Conservation (phyloP, 2,329 filamentous ascomycete genomes). For the Ophiostoma montium region DNA sequence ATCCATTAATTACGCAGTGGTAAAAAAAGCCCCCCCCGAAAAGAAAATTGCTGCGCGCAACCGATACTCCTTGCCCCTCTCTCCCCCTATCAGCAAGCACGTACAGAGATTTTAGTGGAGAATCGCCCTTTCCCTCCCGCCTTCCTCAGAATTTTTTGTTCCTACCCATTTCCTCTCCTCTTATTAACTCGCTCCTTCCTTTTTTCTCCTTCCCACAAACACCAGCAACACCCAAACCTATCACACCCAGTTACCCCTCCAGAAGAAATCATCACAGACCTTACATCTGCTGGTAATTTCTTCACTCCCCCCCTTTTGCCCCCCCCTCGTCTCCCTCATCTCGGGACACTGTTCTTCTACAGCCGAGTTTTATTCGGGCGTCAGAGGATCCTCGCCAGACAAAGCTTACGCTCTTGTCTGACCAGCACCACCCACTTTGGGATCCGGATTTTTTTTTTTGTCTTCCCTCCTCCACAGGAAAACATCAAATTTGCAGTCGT, state of each 20-base stretch:
- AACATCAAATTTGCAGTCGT: background rate
- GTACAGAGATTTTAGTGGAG: constrained; percentile 3
- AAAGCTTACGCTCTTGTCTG: background rate
- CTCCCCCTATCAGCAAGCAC: constrained; percentile 1
- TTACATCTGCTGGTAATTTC: constrained; percentile 11
- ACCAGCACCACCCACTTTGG: background rate
- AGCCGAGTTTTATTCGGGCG: constrained; percentile 3
- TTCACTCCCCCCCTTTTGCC: constrained; percentile 2
- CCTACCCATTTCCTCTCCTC: background rate
- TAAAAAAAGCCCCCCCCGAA: background rate
- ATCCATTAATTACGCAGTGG: background rate
- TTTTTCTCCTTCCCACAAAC: constrained; percentile 5
- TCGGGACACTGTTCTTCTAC: background rate
- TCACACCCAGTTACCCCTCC: constrained; percentile 5
- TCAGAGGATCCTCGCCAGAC: constrained; percentile 5
- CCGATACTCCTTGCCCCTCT: background rate
- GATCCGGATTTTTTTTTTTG: background rate
- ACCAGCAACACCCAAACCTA: constrained; percentile 9
- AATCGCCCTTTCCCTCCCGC: constrained; percentile 7
- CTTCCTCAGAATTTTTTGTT: constrained; percentile 8
- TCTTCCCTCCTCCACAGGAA: constrained; percentile 1
- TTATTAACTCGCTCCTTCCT: constrained; percentile 3
- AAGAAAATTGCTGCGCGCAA: constrained; percentile 2
- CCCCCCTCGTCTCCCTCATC: background rate
- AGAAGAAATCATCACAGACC: constrained; percentile 12